Percentiles rank a stretch among this genome's conserved stretches.
phyloP scores from a whole-genome alignment of 192 early-diverging fungal genomes.

The Backusella circina region DNA sequence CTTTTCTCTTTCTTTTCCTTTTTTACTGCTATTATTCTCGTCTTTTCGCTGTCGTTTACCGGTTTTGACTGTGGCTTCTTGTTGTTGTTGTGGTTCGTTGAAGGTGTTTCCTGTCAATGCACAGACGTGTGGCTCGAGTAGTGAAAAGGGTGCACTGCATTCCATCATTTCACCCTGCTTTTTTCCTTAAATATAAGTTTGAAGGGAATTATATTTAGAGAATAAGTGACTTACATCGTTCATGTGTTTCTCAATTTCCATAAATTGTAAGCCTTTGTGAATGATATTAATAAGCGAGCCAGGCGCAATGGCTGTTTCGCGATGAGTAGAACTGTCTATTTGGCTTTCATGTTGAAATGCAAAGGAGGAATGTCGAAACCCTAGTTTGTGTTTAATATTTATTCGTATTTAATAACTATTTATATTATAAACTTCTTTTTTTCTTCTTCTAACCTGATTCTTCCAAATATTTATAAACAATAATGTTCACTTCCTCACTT shows the following conservation, averaged over 20 bases:
- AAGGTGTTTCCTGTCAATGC: conserved; percentile 37
- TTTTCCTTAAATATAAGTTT: background rate
- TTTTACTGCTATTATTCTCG: conserved; percentile 27
- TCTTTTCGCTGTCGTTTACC: conserved; percentile 45
- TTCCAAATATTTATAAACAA: conserved; percentile 82
- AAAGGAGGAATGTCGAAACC: conserved; percentile 84
- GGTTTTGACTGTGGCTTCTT: conserved; percentile 6
- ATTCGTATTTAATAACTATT: background rate
- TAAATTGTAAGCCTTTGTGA: conserved; percentile 90
- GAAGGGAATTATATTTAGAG: background rate
- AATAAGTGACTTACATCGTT: conserved; percentile 52
- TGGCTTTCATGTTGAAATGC: conserved; percentile 84
- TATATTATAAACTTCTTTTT: background rate
- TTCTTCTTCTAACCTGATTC: conserved; percentile 66
- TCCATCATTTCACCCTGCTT: conserved; percentile 78
- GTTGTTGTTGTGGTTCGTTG: conserved; percentile 23
- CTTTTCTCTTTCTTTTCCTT: conserved; percentile 53
- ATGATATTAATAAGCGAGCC: conserved; percentile 82
- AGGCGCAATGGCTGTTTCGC: conserved; percentile 65
- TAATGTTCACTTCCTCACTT: conserved; percentile 85
- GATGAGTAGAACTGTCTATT: conserved; percentile 58
- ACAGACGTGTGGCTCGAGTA: conserved; percentile 67
- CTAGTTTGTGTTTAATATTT: conserved; percentile 35
- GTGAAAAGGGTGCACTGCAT: conserved; percentile 67
- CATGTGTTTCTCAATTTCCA: conserved; percentile 86